Base-by-base conservation (phyloP, 345 rosid species). In the Gossypioides kirkii region DNA sequence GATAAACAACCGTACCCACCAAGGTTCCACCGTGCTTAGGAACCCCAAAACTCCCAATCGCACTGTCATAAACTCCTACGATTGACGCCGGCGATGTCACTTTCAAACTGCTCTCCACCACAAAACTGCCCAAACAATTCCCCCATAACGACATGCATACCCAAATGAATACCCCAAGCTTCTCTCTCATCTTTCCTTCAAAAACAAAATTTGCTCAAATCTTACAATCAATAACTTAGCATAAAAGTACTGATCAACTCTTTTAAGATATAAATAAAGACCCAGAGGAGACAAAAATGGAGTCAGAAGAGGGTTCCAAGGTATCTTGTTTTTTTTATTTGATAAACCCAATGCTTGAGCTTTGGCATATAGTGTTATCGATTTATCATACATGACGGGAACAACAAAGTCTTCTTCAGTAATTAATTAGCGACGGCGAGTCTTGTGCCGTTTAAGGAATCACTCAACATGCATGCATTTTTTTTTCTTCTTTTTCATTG, bases 1-100 rank as follows among this genome's bases (percentile, higher is more conserved):
- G 89, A 78, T 86, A 90, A 60, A 78, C 79, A 10, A 90, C 88
- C 8, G 72, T 78, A 4, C 95, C 95, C 5, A 77, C 47, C 74
- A 90, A 74, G 28, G 87, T 84, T 10, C 95, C 92, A 47, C 92
- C 91, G 68, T 88, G 88, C 32, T 79, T 84, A 71, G 91, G 95
- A 76, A 88, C 84, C 47, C 95, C 95, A 65, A 90, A 90, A 76
- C 85, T 90, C 71, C 89, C 91, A 17, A 85, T 88, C 9, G 95
- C 86, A 61, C 87, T 84, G 52, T 90, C 87, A 49, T 86, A 82
- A 38, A 66, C 78, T 20, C 91, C 92, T 61, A 74, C 83, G 50
- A 88, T 72, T 2, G 87, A 79, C 23, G 81, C 79, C 0, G 91
- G 92, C 0, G 86, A 82, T 18, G 85, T 80, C 52, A 90, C 81